A percentile compares a stretch with the other conserved stretches of the same genome.
These are phyloP conservation scores for Marchantia polymorpha DNA, from an alignment of 225 moss, liverwort and hornwort genomes.

Conservation along the genomic window DNA sequence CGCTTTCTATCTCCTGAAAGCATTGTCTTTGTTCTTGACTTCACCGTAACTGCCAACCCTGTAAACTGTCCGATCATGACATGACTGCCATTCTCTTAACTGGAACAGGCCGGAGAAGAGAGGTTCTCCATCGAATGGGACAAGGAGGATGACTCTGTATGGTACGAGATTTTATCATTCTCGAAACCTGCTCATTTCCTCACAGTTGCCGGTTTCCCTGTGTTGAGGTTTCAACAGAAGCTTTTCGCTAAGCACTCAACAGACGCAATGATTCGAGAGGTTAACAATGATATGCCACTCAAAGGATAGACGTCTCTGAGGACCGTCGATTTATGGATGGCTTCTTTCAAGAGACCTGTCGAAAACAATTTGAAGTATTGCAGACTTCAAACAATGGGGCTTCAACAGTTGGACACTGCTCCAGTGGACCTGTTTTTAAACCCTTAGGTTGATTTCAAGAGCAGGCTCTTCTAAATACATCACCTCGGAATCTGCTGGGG, in stretches of 20 bases:
- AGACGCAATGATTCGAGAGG: constrained; percentile 63
- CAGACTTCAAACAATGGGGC: too few relatives aligned
- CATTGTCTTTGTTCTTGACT: not conserved
- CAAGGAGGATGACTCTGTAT: constrained; percentile 66
- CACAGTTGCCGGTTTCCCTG: constrained; percentile 63
- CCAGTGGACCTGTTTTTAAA: too few relatives aligned
- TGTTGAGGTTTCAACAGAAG: constrained; percentile 69
- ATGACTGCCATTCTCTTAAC: not conserved
- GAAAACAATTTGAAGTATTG: too few relatives aligned
- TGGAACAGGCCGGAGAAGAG: constrained; percentile 85
- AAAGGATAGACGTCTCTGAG: constrained; percentile 1
- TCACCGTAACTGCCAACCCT: not conserved
- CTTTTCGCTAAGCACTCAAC: constrained; percentile 76
- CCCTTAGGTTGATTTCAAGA: too few relatives aligned
- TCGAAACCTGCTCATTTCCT: constrained; percentile 86
- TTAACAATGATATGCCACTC: constrained; percentile 18
- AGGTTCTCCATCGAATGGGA: constrained; percentile 85
- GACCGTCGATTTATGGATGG: too few relatives aligned
- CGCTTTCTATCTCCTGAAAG: not conserved
- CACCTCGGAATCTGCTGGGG: too few relatives aligned
- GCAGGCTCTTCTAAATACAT: too few relatives aligned
- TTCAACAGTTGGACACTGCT: too few relatives aligned
- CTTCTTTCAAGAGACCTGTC: too few relatives aligned
- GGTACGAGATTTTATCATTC: constrained; percentile 87
- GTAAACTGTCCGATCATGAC: not conserved